These are phyloP conservation scores for Purpureocillium lavendulum DNA, from an alignment of 2,329 filamentous ascomycete species.

Conservation along the genomic window DNA sequence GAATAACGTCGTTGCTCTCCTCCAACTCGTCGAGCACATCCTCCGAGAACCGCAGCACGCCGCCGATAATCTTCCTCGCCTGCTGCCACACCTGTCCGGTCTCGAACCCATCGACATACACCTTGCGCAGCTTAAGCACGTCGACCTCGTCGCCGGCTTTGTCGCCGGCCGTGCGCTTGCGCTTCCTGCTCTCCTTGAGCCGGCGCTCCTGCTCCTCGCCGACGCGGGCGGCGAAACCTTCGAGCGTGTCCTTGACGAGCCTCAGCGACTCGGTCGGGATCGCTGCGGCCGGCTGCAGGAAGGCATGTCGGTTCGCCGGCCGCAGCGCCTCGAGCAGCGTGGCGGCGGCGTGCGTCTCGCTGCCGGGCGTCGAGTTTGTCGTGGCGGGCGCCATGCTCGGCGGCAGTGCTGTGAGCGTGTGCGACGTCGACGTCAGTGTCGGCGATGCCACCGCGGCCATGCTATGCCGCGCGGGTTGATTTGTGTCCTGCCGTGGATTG, in stretches of 20 bases:
- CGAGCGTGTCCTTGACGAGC: conserved; percentile 72
- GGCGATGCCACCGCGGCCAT: conserved; percentile 40
- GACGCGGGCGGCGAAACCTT: conserved; percentile 67
- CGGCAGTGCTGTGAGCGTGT: conserved; percentile 46
- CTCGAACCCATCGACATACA: conserved; percentile 82
- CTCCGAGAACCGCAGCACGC: conserved; percentile 40
- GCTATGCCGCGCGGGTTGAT: conserved; percentile 10
- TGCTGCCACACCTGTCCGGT: conserved; percentile 92
- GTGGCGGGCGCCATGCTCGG: conserved; percentile 32
- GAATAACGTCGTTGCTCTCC: conserved; percentile 36
- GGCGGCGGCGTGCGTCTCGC: conserved; percentile 35
- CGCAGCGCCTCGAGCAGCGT: conserved; percentile 50
- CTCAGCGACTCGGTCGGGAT: conserved; percentile 63
- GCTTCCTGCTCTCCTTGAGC: conserved; percentile 65
- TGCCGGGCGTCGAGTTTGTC: conserved; percentile 21
- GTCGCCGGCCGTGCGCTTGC: conserved; percentile 53
- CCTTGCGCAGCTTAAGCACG: conserved; percentile 67
- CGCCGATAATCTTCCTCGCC: conserved; percentile 68
- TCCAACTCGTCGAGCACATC: conserved; percentile 40
- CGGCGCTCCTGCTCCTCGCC: conserved; percentile 63
- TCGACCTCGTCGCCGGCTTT: conserved; percentile 34
- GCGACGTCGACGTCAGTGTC: conserved; percentile 55
- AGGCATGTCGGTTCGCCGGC: conserved; percentile 57
- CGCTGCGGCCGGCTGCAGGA: conserved; percentile 63
- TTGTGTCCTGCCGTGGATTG: neutral